These are phyloP conservation scores for Cladosporium sphaerospermum DNA, from an alignment of 2,329 filamentous ascomycete genomes.

Conservation along the genomic window DNA sequence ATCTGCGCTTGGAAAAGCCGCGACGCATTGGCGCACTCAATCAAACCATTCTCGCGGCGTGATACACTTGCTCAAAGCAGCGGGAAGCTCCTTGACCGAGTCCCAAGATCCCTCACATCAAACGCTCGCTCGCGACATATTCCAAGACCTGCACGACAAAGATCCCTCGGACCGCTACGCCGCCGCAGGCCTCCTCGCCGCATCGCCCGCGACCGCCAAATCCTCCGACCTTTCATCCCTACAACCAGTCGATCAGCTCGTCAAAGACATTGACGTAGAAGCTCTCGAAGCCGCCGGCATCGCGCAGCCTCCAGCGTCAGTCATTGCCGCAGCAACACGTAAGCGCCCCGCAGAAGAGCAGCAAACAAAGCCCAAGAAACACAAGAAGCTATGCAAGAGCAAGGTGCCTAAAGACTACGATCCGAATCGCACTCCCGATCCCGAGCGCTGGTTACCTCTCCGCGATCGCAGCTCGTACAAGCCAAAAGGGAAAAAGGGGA, in stretches of 20 bases:
- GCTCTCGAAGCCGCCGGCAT: conserved; percentile 63
- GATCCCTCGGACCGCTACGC: conserved; percentile 64
- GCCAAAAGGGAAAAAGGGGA: conserved; percentile 85
- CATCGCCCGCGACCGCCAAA: conserved; percentile 54
- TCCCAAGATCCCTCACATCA: conserved; percentile 66
- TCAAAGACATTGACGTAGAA: conserved; percentile 54
- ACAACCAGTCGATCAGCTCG: conserved; percentile 56
- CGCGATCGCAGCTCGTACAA: conserved; percentile 79
- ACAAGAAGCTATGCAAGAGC: conserved; percentile 53
- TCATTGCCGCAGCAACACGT: conserved; percentile 28
- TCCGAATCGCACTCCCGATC: conserved; percentile 72
- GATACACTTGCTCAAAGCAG: conserved; percentile 68
- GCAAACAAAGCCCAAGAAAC: conserved; percentile 41
- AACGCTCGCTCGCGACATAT: conserved; percentile 67
- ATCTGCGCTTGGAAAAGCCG: conserved; percentile 69
- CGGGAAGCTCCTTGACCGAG: conserved; percentile 74
- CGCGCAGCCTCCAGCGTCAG: conserved; percentile 31
- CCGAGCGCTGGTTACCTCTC: conserved; percentile 88
- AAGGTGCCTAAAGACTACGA: conserved; percentile 69
- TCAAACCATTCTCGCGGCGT: conserved; percentile 37
- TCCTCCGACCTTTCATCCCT: conserved; percentile 50
- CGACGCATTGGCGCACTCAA: conserved; percentile 70
- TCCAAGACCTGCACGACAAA: conserved; percentile 61
- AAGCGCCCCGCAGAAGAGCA: conserved; percentile 46
- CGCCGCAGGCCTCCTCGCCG: conserved; percentile 78